Percentiles rank a stretch among this genome's conserved stretches.
phyloP scores from a whole-genome alignment of 2,329 filamentous ascomycete species.

The Venturia oleaginea region DNA sequence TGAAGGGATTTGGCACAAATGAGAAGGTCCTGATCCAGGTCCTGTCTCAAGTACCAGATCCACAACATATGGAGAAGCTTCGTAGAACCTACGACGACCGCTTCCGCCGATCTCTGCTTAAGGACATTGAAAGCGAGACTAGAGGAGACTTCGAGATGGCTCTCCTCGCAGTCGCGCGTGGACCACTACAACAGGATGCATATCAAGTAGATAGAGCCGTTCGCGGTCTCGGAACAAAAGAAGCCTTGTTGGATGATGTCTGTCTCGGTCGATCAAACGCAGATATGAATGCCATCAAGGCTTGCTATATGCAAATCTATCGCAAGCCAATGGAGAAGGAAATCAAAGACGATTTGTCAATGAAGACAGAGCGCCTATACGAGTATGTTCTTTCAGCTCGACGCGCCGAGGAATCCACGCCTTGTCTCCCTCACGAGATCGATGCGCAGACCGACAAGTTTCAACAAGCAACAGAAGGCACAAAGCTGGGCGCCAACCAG shows the following conservation, averaged over 20 bases:
- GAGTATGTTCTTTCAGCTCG: slow-evolving; percentile 67
- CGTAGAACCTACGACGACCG: slow-evolving; percentile 56
- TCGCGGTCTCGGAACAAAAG: slow-evolving; percentile 76
- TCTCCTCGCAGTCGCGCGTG: slow-evolving; percentile 64
- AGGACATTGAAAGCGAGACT: slow-evolving; percentile 71
- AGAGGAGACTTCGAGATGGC: slow-evolving; percentile 63
- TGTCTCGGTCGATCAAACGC: slow-evolving; percentile 77
- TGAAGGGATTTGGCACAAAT: slow-evolving; percentile 91
- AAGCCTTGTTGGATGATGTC: slow-evolving; percentile 75
- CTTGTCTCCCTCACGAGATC: slow-evolving; percentile 48
- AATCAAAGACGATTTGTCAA: slow-evolving; percentile 69
- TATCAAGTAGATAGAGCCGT: slow-evolving; percentile 62
- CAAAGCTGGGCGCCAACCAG: slow-evolving; percentile 62
- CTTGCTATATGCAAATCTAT: slow-evolving; percentile 61
- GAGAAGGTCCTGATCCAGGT: slow-evolving; percentile 66
- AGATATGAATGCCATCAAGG: slow-evolving; percentile 79
- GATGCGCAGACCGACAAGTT: slow-evolving; percentile 14
- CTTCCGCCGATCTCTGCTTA: slow-evolving; percentile 59
- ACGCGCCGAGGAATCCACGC: slow-evolving; percentile 68
- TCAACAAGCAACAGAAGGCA: slow-evolving; percentile 48
- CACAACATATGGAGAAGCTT: slow-evolving; percentile 64
- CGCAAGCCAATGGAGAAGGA: slow-evolving; percentile 56
- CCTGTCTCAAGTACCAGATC: slow-evolving; percentile 59
- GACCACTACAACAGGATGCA: slow-evolving; percentile 71
- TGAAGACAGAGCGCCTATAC: slow-evolving; percentile 81